phyloP scores from a whole-genome alignment of 768 basidiomycete species.

The Collybia sp. region DNA sequence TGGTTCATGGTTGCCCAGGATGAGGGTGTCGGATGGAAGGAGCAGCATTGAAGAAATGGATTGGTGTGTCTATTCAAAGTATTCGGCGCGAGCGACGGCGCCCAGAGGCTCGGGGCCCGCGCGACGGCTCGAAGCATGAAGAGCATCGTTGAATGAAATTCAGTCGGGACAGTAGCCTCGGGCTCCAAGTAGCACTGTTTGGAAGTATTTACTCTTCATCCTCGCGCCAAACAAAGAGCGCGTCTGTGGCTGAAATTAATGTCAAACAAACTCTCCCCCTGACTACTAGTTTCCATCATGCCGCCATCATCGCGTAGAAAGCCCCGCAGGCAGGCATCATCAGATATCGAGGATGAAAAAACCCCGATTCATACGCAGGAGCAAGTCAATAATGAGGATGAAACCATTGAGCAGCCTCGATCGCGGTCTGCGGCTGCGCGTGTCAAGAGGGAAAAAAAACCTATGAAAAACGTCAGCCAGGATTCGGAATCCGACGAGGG shows the following conservation, averaged over 20 bases:
- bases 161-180: too few relatives aligned
- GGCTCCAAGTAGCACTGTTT: too few relatives aligned
- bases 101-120: slow-evolving; percentile 21
- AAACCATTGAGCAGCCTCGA: slow-evolving; percentile 33
- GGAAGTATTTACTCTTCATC: slow-evolving; percentile 4
- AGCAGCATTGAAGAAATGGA: slow-evolving; percentile 28
- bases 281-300: slow-evolving; percentile 18
- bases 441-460: slow-evolving; percentile 30
- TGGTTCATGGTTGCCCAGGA: slow-evolving; percentile 77
- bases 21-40: slow-evolving; percentile 62
- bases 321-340: slow-evolving; percentile 40
- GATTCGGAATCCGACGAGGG: slow-evolving; percentile 16
- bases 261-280: slow-evolving; percentile 10
- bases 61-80: background rate
- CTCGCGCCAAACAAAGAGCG: slow-evolving; percentile 24
- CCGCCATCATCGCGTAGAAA: slow-evolving; percentile 37
- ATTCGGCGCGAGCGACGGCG: slow-evolving; percentile 17
- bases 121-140: slow-evolving; percentile 28
- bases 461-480: slow-evolving; percentile 12
- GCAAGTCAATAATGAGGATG: slow-evolving; percentile 45
- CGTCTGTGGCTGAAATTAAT: slow-evolving; percentile 20
- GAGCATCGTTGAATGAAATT: slow-evolving; percentile 24
- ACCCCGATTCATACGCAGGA: slow-evolving; percentile 23
- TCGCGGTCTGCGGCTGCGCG: slow-evolving; percentile 16
- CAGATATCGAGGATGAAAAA: slow-evolving; percentile 57